These are phyloP conservation scores for Zarea fungicola DNA, from an alignment of 2,329 filamentous ascomycete species.

Conservation along the genomic window DNA sequence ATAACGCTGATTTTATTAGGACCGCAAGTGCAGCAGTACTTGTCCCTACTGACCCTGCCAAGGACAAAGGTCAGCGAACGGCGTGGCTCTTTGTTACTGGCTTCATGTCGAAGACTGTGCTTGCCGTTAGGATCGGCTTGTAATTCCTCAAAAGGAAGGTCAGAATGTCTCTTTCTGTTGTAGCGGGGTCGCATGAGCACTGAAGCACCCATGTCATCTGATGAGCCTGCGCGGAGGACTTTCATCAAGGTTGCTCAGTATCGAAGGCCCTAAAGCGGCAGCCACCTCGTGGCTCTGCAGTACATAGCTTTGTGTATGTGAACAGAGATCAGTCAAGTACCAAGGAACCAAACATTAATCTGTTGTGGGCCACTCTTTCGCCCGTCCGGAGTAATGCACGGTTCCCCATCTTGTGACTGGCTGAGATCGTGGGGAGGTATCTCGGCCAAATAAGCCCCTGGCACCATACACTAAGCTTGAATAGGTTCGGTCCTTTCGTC, in stretches of 20 bases:
- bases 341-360: neutral
- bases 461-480: neutral
- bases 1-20: conserved; percentile 48
- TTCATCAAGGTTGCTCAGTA: too few relatives aligned
- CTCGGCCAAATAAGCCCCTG: conserved; percentile 8
- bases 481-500: conserved; percentile 2
- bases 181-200: conserved; percentile 4
- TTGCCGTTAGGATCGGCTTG: conserved; percentile 54
- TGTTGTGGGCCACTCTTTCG: neutral
- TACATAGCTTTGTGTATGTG: neutral
- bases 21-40: conserved; percentile 47
- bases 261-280: too few relatives aligned
- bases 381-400: neutral
- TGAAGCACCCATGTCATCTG: conserved; percentile 3
- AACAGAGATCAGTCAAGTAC: neutral
- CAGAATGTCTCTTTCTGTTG: neutral
- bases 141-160: conserved; percentile 10
- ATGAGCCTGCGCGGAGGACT: neutral
- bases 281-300: neutral
- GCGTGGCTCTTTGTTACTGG: conserved; percentile 57
- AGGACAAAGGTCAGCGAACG: conserved; percentile 37
- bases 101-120: conserved; percentile 41
- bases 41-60: conserved; percentile 44
- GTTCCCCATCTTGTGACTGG: neutral
- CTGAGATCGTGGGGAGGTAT: neutral